Base-by-base conservation (phyloP, 768 basidiomycete genomes). In the Hortiboletus flavorubellus region DNA sequence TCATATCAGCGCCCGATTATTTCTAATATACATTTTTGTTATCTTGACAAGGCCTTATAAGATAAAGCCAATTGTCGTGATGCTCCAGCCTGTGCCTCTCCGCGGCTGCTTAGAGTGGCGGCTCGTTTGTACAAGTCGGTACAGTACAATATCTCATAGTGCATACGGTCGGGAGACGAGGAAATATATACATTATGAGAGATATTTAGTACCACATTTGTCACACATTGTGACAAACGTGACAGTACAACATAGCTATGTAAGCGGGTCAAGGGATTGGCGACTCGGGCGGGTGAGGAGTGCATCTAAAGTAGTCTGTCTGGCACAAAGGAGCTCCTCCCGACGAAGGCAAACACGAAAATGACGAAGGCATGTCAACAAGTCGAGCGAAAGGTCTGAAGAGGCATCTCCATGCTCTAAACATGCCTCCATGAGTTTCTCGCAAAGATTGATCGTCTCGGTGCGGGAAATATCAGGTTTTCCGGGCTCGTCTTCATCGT, bases 71-170 rank as follows among this genome's bases (percentile, higher is more conserved):
- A 26, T 26, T 26, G 26, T 26, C 26, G 26, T 26, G 26, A 26
- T 26, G 26, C n/a, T n/a, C n/a, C n/a, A n/a, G n/a, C n/a, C n/a
- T n/a, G n/a, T 16, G 29, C 7, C 47, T 49, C 48, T 5, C 61
- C 1, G 55, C 26, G 2, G 18, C 40, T 0, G 68, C 64, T 2
- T 60, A 65, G 18, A 23, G 55, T 1, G 40, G 50, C 2, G 68
- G 67, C 7, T 55, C 67, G 0, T 44, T 70, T 33, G 48, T 51
- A 3, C 42, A 62, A 21, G 69, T 38, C 0, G 69, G 68, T 8
- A 64, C 14, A 14, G 14, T 35, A 35, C 10, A 34, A 10, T 34
- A 34, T 34, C 33, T 34, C 33, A 31, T 45, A 31, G 5, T 45
- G 44, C 44, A 45, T 45, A 45, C 30, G 0, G 29, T 45, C 12